Conservation (phyloP, 768 basidiomycete genomes). For the Thelephora ganbajun region DNA sequence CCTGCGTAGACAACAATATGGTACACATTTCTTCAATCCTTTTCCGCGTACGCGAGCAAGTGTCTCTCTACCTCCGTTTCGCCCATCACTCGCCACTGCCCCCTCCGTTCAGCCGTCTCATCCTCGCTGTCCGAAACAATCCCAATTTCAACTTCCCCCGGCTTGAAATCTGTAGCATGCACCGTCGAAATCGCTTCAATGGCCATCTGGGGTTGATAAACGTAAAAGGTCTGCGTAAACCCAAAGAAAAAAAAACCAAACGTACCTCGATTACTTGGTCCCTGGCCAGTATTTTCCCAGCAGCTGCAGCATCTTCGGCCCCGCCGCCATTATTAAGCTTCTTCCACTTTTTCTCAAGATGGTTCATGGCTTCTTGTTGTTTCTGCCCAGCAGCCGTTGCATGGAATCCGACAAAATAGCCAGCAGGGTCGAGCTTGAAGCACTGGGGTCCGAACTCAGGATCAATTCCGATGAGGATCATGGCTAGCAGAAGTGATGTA, state of each 20-base stretch:
- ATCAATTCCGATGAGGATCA: slow-evolving; percentile 92
- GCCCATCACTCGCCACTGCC: slow-evolving; percentile 67
- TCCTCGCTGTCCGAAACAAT: slow-evolving; percentile 70
- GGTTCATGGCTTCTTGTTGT: slow-evolving; percentile 97
- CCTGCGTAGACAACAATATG: neutral
- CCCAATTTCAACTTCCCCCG: slow-evolving; percentile 91
- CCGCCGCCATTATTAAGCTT: slow-evolving; percentile 70
- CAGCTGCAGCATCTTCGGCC: slow-evolving; percentile 64
- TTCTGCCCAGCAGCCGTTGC: slow-evolving; percentile 94
- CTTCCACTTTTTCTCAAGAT: slow-evolving; percentile 98
- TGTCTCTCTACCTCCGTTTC: slow-evolving; percentile 69
- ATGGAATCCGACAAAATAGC: slow-evolving; percentile 97
- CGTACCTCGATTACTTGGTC: slow-evolving; percentile 84
- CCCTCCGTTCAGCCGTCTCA: slow-evolving; percentile 58
- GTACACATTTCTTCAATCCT: slow-evolving; percentile 38
- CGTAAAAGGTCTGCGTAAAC: neutral
- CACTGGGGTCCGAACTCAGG: slow-evolving; percentile 87
- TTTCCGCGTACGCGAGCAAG: slow-evolving; percentile 79
- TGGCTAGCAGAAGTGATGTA: slow-evolving; percentile 36
- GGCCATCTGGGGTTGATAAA: slow-evolving; percentile 45
- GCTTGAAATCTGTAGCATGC: slow-evolving; percentile 92
- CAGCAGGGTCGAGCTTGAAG: slow-evolving; percentile 97
- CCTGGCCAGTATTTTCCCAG: slow-evolving; percentile 58
- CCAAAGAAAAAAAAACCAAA: neutral
- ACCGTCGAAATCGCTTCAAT: slow-evolving; percentile 92